Conservation (phyloP, 495 filamentous ascomycete species). For the Xylaria nigripes region DNA sequence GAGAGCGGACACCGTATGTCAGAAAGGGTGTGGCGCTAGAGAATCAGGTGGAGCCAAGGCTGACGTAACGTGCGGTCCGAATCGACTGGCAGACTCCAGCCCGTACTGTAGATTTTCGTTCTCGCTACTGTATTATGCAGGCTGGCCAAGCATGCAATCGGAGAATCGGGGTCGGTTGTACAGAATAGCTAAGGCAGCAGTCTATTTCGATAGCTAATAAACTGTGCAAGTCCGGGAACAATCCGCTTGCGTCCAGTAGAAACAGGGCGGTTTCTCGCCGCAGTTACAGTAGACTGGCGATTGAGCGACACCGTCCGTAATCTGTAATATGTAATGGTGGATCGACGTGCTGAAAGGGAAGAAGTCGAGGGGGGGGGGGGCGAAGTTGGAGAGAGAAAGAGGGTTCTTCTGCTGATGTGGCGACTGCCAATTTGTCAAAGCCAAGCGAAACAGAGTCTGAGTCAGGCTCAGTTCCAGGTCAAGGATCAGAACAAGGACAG, state of each 20-base stretch:
- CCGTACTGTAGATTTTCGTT: slow-evolving; percentile 10
- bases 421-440: slow-evolving; percentile 28
- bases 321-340: background rate
- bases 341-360: slow-evolving; percentile 2
- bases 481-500: slow-evolving; percentile 10
- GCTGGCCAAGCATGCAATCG: slow-evolving; percentile 19
- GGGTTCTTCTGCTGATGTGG: slow-evolving; percentile 27
- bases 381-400: slow-evolving; percentile 14
- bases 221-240: background rate
- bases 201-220: background rate
- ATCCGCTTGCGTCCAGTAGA: slow-evolving; percentile 3
- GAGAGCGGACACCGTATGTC: slow-evolving; percentile 15
- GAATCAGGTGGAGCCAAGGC: slow-evolving; percentile 21
- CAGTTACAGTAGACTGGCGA: background rate
- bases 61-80: slow-evolving; percentile 32
- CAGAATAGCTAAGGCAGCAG: slow-evolving; percentile 15
- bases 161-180: slow-evolving; percentile 14
- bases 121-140: background rate
- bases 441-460: slow-evolving; percentile 23
- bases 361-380: background rate
- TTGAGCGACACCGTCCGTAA: slow-evolving; percentile 5
- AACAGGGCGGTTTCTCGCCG: background rate
- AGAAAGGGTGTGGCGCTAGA: slow-evolving; percentile 18
- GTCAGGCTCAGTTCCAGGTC: slow-evolving; percentile 19
- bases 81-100: background rate